Percentiles rank a stretch among this genome's conserved stretches.
Evolutionary conservation across 1,284 basidiomycete genomes (phyloP).

Genomic region (Golubevia sp.): DNA sequence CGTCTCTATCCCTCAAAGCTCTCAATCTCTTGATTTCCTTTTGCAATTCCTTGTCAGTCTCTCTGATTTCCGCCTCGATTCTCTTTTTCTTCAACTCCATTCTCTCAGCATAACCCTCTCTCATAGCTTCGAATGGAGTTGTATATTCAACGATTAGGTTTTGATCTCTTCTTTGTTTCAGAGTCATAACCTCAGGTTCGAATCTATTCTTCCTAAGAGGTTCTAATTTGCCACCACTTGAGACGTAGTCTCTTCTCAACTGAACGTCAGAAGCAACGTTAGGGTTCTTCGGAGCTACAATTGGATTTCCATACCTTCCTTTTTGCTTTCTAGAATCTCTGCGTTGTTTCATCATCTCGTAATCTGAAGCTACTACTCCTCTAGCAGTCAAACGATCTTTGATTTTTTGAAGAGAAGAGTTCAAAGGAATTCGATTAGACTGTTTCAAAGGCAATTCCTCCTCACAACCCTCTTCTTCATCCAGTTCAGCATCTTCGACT

Average conservation of each 20-base stretch:
- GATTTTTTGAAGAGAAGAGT: not conserved
- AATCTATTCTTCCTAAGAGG: not conserved
- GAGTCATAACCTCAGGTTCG: not conserved
- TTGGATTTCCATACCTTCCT: not conserved
- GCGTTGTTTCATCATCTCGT: not conserved
- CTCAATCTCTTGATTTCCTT: not conserved
- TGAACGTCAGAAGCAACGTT: not conserved
- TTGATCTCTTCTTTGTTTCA: not conserved
- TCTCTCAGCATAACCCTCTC: not conserved
- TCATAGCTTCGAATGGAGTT: not conserved
- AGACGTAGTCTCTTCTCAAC: not conserved
- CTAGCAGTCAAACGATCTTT: not conserved
- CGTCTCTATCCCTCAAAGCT: not conserved
- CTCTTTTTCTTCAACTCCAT: not conserved
- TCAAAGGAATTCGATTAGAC: not conserved
- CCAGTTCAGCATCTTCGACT: not conserved
- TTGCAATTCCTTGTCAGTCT: not conserved
- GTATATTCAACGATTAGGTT: not conserved
- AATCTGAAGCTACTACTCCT: not conserved
- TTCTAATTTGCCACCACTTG: not conserved
- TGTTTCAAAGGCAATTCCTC: no score
- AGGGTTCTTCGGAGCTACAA: not conserved
- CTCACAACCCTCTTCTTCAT: not conserved
- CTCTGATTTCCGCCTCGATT: not conserved
- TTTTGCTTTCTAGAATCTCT: not conserved